Evolutionary conservation across 139 green algal species (phyloP).

Genomic region (Raphidocelis subcapitata): DNA sequence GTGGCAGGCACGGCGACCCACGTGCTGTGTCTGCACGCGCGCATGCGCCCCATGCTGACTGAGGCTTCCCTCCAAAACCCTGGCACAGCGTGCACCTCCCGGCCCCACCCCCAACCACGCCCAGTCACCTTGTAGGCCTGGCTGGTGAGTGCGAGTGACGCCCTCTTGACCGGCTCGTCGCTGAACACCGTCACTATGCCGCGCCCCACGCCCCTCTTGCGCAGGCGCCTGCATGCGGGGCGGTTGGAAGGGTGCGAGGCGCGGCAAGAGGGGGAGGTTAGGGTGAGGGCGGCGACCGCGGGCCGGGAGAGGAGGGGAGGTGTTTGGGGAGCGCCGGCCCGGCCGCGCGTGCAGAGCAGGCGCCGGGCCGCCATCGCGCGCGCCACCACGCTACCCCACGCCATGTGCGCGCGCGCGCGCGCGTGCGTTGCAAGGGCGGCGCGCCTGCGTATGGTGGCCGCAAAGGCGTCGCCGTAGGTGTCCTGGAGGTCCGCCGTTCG

Average conservation of each 20-base stretch:
- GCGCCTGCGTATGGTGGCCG: constrained; percentile 28
- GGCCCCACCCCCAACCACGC: too few relatives aligned
- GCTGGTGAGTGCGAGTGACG: constrained; percentile 21
- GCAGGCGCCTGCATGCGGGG: neutral
- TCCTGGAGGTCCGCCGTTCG: constrained; percentile 34
- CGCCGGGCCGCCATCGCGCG: neutral
- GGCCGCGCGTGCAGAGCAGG: neutral
- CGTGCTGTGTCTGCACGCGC: too few relatives aligned
- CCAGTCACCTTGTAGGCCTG: constrained; percentile 22
- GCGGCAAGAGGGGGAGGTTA: neutral
- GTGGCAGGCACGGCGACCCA: too few relatives aligned
- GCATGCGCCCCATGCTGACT: too few relatives aligned
- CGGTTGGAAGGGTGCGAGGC: neutral
- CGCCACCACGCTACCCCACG: too few relatives aligned
- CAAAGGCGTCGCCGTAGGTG: constrained; percentile 50
- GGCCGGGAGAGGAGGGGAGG: neutral
- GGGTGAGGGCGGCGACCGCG: neutral
- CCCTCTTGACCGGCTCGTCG: constrained; percentile 18
- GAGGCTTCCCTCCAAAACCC: too few relatives aligned
- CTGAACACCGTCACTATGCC: constrained; percentile 26
- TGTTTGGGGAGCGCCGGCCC: neutral
- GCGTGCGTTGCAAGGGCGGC: neutral
- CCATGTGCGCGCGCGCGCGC: too few relatives aligned
- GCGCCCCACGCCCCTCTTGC: neutral
- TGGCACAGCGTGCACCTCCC: too few relatives aligned